Evolutionary conservation across 164 flowering plant genomes (phyloP), one percentile per base, ranked within the genome.

Genomic region (Hamamelis virginiana): DNA sequence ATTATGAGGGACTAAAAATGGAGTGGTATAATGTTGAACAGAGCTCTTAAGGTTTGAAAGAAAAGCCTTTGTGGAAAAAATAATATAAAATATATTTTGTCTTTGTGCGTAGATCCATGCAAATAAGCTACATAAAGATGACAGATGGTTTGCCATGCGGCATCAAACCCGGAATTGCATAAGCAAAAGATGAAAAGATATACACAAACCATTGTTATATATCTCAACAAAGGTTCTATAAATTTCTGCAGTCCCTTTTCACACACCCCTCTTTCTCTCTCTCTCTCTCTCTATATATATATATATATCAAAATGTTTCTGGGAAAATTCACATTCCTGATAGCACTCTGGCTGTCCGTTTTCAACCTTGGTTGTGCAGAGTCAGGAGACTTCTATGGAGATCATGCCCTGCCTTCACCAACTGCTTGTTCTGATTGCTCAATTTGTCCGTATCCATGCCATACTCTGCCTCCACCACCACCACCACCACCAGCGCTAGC

Each of bases 121-220:
- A 61, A 16, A 43, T 41, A 61, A 61, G 64, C 38, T 62, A 2
- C 23, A 22, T 27, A 27, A 50, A 22, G 9, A 28, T 62, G 80
- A 71, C 80, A 77, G 58, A 73, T 77, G 80, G 66, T 67, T 55
- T 67, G 75, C 70, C 77, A 77, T 64, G 75, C 70, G 77, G 77
- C 77, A 62, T 9, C 44, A 57, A 57, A 51, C 14, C 66, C 69
- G 57, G 22, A 28, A 44, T n/a, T 22, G n/a, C 66, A 41, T 62
- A 15, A 26, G 58, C 57, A 47, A 62, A 27, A 44, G 69, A 52
- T 18, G 41, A 62, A 56, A 57, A 12, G n/a, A n/a, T n/a, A n/a
- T n/a, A 22, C 23, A 23, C 47, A 68, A 72, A 61, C 59, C 66
- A 19, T 22, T 60, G 52, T 50, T 33, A 47, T 48, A 59, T 45